Evolutionary conservation across 1,284 basidiomycete species (phyloP).

Genomic region (Tetrapyrgos nigripes): DNA sequence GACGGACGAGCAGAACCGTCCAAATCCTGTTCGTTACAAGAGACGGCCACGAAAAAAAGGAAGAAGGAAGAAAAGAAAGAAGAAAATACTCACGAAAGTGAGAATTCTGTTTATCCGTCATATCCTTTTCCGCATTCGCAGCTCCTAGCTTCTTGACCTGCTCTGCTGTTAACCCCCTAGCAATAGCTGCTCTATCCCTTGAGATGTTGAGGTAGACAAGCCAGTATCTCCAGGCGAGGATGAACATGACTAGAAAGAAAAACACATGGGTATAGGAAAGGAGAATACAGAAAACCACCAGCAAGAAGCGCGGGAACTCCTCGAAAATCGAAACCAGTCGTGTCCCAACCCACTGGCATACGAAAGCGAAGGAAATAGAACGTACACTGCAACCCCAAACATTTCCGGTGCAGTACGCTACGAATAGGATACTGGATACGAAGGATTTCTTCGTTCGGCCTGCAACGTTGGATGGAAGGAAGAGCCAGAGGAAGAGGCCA

Average conservation of each 20-base stretch:
- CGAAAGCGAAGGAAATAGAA: background rate
- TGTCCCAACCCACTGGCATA: background rate
- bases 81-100: conserved; percentile 16
- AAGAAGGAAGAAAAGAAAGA: background rate
- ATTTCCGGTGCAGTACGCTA: conserved; percentile 21
- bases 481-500: conserved; percentile 20
- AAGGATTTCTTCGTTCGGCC: conserved; percentile 21
- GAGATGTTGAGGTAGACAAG: conserved; percentile 16
- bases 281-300: background rate
- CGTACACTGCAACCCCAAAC: conserved; percentile 18
- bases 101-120: conserved; percentile 19
- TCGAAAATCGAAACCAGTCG: background rate
- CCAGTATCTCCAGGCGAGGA: conserved; percentile 15
- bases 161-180: conserved; percentile 12
- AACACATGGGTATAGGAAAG: background rate
- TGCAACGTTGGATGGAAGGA: conserved; percentile 21
- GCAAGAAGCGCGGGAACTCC: background rate
- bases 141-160: conserved; percentile 18
- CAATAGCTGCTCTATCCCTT: conserved; percentile 14
- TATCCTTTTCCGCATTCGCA: conserved; percentile 17
- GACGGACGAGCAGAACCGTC: too few species aligned
- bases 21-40: too few species aligned
- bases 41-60: background rate
- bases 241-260: conserved; percentile 6
- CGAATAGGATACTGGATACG: conserved; percentile 20